Evolutionary conservation across 2,329 filamentous ascomycete species (phyloP).

Genomic region (Ceratocystis papillata): DNA sequence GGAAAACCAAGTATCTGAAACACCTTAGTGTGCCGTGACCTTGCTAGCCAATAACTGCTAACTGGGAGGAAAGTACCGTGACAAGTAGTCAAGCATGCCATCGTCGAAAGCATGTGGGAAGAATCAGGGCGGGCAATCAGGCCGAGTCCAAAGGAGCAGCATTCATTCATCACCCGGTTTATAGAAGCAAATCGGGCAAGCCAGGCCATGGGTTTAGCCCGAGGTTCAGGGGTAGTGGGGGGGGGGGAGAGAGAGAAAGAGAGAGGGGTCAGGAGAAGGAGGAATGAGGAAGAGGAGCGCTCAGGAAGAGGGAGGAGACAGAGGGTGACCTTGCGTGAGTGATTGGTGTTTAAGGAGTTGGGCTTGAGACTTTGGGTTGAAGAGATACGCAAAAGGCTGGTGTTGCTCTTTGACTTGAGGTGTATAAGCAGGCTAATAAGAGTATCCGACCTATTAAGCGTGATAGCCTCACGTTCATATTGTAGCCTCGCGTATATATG

Average conservation of each 20-base stretch:
- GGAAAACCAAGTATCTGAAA: background rate
- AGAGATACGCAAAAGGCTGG: background rate
- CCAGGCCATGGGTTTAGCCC: background rate
- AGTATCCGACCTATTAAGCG: background rate
- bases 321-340: background rate
- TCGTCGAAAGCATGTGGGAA: too few species aligned
- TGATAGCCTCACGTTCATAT: background rate
- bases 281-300: background rate
- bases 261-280: background rate
- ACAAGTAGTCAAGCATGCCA: background rate
- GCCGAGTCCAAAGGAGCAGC: background rate
- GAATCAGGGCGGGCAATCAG: background rate
- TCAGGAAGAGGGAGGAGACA: background rate
- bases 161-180: background rate
- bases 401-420: background rate
- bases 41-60: background rate
- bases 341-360: background rate
- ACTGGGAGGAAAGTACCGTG: background rate
- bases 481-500: background rate
- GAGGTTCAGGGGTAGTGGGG: background rate
- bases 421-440: background rate
- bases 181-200: background rate
- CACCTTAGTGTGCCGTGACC: background rate
- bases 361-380: conserved; percentile 5
- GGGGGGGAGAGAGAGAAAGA: background rate